These are phyloP conservation scores for Chlamydomonas sphaeroides DNA, from an alignment of 139 green algal genomes.

Conservation along the genomic window DNA sequence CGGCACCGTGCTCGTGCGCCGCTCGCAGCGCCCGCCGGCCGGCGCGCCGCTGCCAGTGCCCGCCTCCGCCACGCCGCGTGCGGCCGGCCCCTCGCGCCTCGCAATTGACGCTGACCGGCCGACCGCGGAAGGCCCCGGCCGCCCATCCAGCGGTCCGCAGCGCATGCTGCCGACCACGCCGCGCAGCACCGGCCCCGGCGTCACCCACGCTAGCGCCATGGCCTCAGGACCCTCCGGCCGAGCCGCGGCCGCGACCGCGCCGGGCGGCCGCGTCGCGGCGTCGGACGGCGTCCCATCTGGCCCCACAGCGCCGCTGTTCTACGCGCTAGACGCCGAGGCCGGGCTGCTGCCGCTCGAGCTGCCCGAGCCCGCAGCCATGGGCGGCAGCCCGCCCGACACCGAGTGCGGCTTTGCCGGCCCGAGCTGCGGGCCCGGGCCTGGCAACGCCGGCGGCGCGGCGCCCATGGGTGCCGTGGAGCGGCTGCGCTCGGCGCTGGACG, in stretches of 20 bases:
- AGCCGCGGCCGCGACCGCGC: no score
- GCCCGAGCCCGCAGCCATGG: not conserved
- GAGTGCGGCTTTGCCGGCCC: no score
- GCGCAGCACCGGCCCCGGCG: not conserved
- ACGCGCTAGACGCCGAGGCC: not conserved
- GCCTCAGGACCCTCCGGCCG: no score
- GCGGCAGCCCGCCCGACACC: no score
- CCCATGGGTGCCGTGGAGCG: no score
- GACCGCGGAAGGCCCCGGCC: no score
- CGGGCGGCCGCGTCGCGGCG: no score
- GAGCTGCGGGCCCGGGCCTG: not conserved
- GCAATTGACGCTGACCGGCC: not conserved
- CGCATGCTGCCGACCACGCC: no score
- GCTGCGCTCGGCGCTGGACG: not conserved
- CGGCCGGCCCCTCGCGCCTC: conserved; percentile 4
- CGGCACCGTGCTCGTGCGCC: conserved; percentile 8
- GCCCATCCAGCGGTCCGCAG: no score
- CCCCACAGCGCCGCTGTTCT: conserved; percentile 6
- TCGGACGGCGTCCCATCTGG: no score
- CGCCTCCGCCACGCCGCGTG: not conserved
- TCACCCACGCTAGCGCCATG: no score
- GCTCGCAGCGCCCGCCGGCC: not conserved
- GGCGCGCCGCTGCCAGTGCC: not conserved
- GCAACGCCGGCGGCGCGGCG: no score
- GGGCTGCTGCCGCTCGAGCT: conserved; percentile 9